Evolutionary conservation across 1,284 basidiomycete species (phyloP), one percentile per base, ranked within the genome.

Genomic region (Marasmius sp.): DNA sequence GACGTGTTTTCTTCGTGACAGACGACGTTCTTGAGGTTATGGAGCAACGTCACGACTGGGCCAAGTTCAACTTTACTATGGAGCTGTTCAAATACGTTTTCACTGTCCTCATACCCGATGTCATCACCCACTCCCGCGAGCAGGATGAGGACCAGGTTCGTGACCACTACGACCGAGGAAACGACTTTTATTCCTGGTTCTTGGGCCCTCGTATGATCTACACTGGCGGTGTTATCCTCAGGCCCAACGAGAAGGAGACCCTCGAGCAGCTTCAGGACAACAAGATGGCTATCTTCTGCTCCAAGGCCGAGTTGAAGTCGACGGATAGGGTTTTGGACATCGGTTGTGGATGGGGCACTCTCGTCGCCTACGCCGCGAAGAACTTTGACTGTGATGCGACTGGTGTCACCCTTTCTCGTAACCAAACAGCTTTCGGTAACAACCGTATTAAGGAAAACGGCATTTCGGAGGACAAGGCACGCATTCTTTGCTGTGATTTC

Each of bases 231-330:
- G 84, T 99, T 63, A 87, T 98, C 65, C 81, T 83, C 36, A 89
- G 93, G 74, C 79, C 92, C 59, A 85, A 86, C 68, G 78, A 82
- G 48, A 83, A 91, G 69, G 93, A 98, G 77, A 90, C 94, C 14
- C 86, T 99, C 60, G 97, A 99, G 75, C 86, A 97, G 71, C 86
- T 99, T 43, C 97, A 99, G 81, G 97, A 99, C 79, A 99, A 99
- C 86, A 99, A 99, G 79, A 88, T 99, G 10, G 57, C 59, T 16
- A 41, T 64, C 18, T 56, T 64, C 22, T 64, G 62, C 52, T 61
- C 59, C 52, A 64, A 64, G 38, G 56, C 60, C 66, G 85, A 91
- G 73, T 85, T 99, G 61, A 81, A 97, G 72, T 86, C 93, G 27
- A 83, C 83, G 0, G 94, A 96, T 76, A 84, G 87, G 65, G 82